phyloP scores from a whole-genome alignment of 1,139 yeast genomes.

The Blastobotrys ciferrii region DNA sequence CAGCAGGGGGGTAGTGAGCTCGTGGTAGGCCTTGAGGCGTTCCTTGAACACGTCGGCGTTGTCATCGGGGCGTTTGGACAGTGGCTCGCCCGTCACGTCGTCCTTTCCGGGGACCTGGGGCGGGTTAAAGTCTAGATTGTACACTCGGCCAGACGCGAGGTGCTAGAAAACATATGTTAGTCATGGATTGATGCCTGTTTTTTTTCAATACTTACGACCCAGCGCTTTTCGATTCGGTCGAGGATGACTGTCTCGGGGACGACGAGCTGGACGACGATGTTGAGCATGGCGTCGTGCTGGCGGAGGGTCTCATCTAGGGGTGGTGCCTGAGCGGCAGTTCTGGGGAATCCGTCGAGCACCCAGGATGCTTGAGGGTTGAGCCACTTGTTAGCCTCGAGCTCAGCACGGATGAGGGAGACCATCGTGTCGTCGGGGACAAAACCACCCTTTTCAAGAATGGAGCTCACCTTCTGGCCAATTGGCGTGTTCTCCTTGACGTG shows the following conservation, averaged over 20 bases:
- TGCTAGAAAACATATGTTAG: constrained; percentile 46
- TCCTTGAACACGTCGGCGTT: constrained; percentile 65
- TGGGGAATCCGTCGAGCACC: constrained; percentile 90
- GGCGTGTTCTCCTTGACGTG: constrained; percentile 58
- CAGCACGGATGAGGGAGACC: constrained; percentile 55
- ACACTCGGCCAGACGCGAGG: constrained; percentile 77
- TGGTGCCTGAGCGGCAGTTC: constrained; percentile 71
- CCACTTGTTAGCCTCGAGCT: constrained; percentile 49
- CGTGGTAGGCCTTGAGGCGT: constrained; percentile 62
- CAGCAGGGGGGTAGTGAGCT: constrained; percentile 60
- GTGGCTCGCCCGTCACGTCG: constrained; percentile 85
- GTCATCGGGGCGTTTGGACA: constrained; percentile 78
- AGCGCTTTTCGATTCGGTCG: constrained; percentile 78
- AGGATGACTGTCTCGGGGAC: constrained; percentile 80
- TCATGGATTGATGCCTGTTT: too few species aligned
- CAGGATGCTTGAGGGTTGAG: constrained; percentile 52
- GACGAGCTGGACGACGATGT: constrained; percentile 75
- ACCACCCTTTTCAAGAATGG: constrained; percentile 58
- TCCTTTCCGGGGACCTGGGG: constrained; percentile 79
- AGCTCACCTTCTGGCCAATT: constrained; percentile 59
- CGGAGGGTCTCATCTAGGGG: constrained; percentile 51
- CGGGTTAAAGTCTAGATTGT: constrained; percentile 83
- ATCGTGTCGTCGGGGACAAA: constrained; percentile 73
- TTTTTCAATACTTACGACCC: constrained; percentile 54
- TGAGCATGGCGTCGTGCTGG: constrained; percentile 46